Evolutionary conservation across 148 eudicot species (phyloP), one percentile per base, ranked within the genome.

Genomic region (Amaranthus palmeri): DNA sequence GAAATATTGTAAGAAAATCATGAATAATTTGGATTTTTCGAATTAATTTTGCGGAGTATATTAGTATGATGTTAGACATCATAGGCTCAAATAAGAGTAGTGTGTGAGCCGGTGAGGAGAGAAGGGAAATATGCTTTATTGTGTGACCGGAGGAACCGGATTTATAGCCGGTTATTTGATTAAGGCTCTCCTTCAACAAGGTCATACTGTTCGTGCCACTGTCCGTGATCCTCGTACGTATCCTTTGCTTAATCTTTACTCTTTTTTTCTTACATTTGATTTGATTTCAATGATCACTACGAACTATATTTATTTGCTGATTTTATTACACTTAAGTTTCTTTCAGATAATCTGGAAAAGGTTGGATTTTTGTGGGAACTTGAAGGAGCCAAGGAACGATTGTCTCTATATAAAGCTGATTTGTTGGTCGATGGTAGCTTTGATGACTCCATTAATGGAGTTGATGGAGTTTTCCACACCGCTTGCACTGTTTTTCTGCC

Each of bases 391-490:
- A 82, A 80, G 65, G 89, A 88, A 77, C 86, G 89, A 66, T 82
- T 90, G 42, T 85, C 78, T 80, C 67, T 88, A 5, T 77, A 77
- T 61, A 82, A 85, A 81, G 89, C 90, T 80, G 92, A 90, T 74
- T 79, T 90, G 49, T 53, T 85, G 80, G 74, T 71, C 14, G 90
- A 90, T 79, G 88, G 83, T 57, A 86, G 92, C 79, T 88, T 90
- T 67, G 89, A 90, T 71, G 70, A 80, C 54, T 86, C 90, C 6
- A 63, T 88, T 43, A 13, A 76, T 50, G 92, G 92, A 53, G 87
- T 83, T 47, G 85, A 86, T 65, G 96, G 96, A 1, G 89, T 90
- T 59, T 86, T 90, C 65, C 96, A 90, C 62, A 83, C 89, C 52
- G 96, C 96, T 42, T 86, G 85, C 72, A 92, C 96, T 45, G 96